A percentile compares a stretch with the other conserved stretches of the same genome.
Evolutionary conservation across 2,329 filamentous ascomycete genomes (phyloP).

Genomic region (Diaporthe batatas): DNA sequence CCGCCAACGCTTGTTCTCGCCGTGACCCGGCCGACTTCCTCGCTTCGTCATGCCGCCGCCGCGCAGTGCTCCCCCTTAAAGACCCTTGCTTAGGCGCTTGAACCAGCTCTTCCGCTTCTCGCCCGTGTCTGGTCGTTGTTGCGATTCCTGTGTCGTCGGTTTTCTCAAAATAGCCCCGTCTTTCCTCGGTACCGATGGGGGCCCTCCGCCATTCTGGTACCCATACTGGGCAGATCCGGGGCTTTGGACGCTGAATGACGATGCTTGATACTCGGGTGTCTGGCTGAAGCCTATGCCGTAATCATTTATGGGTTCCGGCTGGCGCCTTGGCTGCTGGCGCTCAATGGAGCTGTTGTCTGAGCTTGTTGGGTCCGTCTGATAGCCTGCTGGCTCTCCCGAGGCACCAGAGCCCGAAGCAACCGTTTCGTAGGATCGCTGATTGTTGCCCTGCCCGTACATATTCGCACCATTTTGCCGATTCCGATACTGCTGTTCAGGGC

Average conservation of each 20-base stretch:
- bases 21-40: background rate
- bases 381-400: constrained; percentile 79
- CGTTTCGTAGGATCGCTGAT: constrained; percentile 88
- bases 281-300: constrained; percentile 74
- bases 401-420: constrained; percentile 82
- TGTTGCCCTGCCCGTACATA: constrained; percentile 68
- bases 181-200: constrained; percentile 53
- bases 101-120: constrained; percentile 95
- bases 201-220: constrained; percentile 43
- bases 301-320: constrained; percentile 67
- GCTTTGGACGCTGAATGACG: constrained; percentile 54
- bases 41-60: background rate
- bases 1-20: background rate
- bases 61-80: constrained; percentile 46
- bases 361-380: constrained; percentile 86
- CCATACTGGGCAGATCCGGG: constrained; percentile 44
- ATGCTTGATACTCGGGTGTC: constrained; percentile 57
- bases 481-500: constrained; percentile 57
- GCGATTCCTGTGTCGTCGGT: constrained; percentile 40
- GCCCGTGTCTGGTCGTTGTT: constrained; percentile 50
- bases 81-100: constrained; percentile 78
- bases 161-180: constrained; percentile 48
- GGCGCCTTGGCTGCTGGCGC: constrained; percentile 70
- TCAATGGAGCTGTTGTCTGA: constrained; percentile 95
- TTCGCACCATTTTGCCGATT: constrained; percentile 58